phyloP scores from a whole-genome alignment of 805 yeast genomes.

The Tetrapisispora arboricola region DNA sequence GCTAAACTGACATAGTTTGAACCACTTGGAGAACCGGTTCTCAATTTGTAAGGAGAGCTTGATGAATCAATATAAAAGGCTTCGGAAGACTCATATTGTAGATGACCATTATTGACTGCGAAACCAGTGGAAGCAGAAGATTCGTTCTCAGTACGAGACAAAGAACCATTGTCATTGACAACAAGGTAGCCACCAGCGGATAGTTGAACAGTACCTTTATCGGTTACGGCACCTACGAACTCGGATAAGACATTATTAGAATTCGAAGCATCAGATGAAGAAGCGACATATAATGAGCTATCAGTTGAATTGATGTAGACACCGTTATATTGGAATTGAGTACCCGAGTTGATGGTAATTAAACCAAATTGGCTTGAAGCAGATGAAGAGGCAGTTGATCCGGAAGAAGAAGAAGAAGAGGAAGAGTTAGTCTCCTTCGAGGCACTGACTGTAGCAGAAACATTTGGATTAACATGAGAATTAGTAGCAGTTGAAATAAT shows the following conservation, averaged over 20 bases:
- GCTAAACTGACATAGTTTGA: background rate
- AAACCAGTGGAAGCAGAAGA: conserved; percentile 29
- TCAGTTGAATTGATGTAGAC: conserved; percentile 11
- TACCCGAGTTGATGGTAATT: conserved; percentile 30
- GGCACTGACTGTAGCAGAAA: too few relatives aligned
- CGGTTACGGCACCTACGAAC: conserved; percentile 16
- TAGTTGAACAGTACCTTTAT: conserved; percentile 17
- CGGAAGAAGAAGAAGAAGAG: background rate
- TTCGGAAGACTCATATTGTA: conserved; percentile 6
- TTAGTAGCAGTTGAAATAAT: conserved; percentile 3
- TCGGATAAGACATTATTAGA: background rate
- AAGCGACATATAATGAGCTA: background rate
- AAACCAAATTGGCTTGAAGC: conserved; percentile 27
- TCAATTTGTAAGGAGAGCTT: conserved; percentile 3
- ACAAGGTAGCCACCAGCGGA: background rate
- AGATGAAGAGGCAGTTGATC: conserved; percentile 3
- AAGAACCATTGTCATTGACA: conserved; percentile 16
- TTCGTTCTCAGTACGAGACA: conserved; percentile 15
- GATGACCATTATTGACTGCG: conserved; percentile 20
- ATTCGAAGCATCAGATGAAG: background rate
- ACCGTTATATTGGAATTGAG: conserved; percentile 26
- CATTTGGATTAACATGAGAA: conserved; percentile 6
- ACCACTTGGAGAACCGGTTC: background rate
- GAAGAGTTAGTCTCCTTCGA: background rate
- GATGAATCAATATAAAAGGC: conserved; percentile 24